Percentiles rank a stretch among this genome's conserved stretches.
Conservation (phyloP, 2,329 filamentous ascomycete genomes). For the Ceratocystiopsis minuta region DNA sequence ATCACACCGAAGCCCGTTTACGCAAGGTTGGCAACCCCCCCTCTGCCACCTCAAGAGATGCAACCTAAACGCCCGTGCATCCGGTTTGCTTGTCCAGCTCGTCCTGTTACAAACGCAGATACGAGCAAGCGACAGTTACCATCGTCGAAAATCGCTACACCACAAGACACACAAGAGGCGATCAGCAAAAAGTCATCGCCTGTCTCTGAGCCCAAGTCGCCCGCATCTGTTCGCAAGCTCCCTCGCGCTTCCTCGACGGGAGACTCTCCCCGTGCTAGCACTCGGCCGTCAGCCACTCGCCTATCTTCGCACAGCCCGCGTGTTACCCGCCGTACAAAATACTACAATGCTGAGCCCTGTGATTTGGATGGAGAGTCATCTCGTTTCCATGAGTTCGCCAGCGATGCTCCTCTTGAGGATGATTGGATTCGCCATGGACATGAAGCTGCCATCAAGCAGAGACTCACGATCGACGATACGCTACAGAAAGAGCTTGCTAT, state of each 20-base stretch:
- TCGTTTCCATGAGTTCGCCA: conserved; percentile 83
- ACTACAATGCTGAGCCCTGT: conserved; percentile 29
- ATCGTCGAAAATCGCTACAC: conserved; percentile 5
- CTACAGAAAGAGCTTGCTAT: conserved; percentile 80
- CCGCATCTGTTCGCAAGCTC: conserved; percentile 14
- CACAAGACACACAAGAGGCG: conserved; percentile 6
- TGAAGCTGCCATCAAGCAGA: conserved; percentile 37
- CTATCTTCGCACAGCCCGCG: conserved; percentile 21
- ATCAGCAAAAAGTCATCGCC: conserved; percentile 8
- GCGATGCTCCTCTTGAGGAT: conserved; percentile 62
- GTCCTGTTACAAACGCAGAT: conserved; percentile 25
- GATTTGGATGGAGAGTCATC: conserved; percentile 37
- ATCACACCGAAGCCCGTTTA: conserved; percentile 3
- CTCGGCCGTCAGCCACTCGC: conserved; percentile 16
- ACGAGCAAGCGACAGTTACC: conserved; percentile 11
- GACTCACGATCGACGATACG: conserved; percentile 78
- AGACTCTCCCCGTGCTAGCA: conserved; percentile 5
- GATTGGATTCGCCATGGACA: conserved; percentile 67
- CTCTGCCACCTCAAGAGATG: conserved; percentile 17
- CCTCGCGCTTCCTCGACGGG: conserved; percentile 5
- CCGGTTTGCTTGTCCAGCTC: conserved; percentile 56
- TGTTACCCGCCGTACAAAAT: conserved; percentile 24
- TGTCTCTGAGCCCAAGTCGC: conserved; percentile 14
- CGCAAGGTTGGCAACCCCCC: conserved; percentile 1
- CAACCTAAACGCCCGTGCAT: conserved; percentile 41